Conservation (phyloP, 306 rosid genomes). For the Cicer arietinum region DNA sequence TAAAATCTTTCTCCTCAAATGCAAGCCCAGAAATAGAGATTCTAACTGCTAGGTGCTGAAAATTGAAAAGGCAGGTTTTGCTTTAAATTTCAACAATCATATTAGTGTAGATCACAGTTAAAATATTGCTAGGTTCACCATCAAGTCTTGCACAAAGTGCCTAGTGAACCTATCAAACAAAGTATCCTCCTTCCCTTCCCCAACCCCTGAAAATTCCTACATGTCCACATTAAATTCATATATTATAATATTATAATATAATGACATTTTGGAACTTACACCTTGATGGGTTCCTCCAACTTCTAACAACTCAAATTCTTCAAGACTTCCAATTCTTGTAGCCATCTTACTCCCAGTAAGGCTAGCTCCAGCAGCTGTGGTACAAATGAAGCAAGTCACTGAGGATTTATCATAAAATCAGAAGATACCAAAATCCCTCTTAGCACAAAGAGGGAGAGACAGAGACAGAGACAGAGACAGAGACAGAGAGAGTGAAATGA, state of each 20-base stretch:
- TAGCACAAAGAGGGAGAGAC: neutral
- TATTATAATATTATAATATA: neutral
- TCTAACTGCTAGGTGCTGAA: conserved; percentile 84
- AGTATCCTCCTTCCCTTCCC: conserved; percentile 17
- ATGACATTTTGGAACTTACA: conserved; percentile 52
- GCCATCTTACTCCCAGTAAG: conserved; percentile 72
- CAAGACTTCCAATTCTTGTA: conserved; percentile 61
- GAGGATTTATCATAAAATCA: conserved; percentile 31
- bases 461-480: neutral
- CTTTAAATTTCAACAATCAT: conserved; percentile 38
- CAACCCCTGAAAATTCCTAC: conserved; percentile 34
- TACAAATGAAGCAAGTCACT: conserved; percentile 40
- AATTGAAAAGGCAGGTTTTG: conserved; percentile 38
- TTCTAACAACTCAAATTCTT: conserved; percentile 66
- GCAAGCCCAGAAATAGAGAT: conserved; percentile 85
- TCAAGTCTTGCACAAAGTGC: conserved; percentile 33
- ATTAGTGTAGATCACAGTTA: neutral
- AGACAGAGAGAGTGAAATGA: neutral
- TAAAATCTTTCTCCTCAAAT: conserved; percentile 74
- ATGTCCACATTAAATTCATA: neutral
- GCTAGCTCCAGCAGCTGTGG: conserved; percentile 66
- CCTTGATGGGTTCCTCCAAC: conserved; percentile 57
- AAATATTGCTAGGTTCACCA: conserved; percentile 37
- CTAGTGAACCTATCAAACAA: conserved; percentile 17
- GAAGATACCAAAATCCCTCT: conserved; percentile 13